phyloP scores from a whole-genome alignment of 2,329 filamentous ascomycete species.

The Colletotrichum godetiae region DNA sequence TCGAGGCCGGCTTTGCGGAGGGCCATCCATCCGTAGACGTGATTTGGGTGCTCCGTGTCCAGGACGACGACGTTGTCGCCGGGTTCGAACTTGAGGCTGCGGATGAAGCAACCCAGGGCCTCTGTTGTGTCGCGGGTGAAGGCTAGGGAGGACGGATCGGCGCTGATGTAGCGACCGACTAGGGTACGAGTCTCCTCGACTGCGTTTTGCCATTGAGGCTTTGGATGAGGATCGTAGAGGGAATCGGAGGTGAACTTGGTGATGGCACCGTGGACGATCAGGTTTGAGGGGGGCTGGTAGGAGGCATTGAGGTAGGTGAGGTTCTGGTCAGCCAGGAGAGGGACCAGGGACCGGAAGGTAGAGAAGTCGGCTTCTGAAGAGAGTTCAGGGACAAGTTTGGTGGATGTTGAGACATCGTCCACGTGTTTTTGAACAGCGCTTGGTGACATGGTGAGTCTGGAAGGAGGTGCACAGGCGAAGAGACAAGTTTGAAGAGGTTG shows the following conservation, averaged over 20 bases:
- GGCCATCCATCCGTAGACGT: conserved; percentile 44
- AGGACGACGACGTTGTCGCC: conserved; percentile 48
- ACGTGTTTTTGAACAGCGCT: no score
- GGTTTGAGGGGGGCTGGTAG: conserved; percentile 45
- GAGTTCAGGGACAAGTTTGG: no score
- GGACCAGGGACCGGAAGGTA: no score
- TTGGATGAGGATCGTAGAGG: conserved; percentile 40
- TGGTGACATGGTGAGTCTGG: no score
- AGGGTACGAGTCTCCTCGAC: conserved; percentile 25
- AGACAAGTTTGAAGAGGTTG: no score
- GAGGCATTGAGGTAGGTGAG: conserved; percentile 42
- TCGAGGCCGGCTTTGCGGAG: conserved; percentile 42
- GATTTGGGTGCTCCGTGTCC: conserved; percentile 47
- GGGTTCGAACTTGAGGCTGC: conserved; percentile 36
- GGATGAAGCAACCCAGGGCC: conserved; percentile 43
- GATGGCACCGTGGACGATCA: conserved; percentile 45
- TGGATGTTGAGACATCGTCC: no score
- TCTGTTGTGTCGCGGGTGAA: conserved; percentile 49
- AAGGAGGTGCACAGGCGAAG: no score
- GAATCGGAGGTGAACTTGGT: conserved; percentile 40
- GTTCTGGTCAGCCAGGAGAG: no score
- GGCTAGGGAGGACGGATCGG: conserved; percentile 39
- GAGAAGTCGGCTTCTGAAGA: no score
- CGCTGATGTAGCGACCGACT: conserved; percentile 43
- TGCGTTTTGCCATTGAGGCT: conserved; percentile 31